These are phyloP conservation scores for Thelonectria blattea DNA, from an alignment of 2,329 filamentous ascomycete genomes.

Conservation along the genomic window DNA sequence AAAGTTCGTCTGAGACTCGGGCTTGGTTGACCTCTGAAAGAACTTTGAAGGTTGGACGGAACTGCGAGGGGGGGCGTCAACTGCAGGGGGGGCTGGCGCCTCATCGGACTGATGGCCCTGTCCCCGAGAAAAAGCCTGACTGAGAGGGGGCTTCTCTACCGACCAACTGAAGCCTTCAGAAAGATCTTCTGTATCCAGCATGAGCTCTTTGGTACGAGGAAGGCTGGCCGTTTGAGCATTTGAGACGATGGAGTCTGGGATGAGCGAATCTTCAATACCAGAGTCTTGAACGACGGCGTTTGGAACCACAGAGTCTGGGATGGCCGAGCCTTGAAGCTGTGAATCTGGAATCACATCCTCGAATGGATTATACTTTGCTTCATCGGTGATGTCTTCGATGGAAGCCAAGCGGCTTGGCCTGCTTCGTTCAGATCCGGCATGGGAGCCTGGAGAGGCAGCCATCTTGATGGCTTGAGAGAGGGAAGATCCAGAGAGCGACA, in stretches of 20 bases:
- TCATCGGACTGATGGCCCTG: constrained; percentile 9
- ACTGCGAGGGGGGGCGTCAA: neutral
- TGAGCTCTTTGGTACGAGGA: constrained; percentile 18
- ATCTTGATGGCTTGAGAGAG: constrained; percentile 2
- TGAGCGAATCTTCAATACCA: constrained; percentile 12
- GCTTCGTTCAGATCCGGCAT: neutral
- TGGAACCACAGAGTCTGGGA: neutral
- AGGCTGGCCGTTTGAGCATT: constrained; percentile 20
- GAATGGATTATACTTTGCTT: constrained; percentile 19
- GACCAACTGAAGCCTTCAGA: constrained; percentile 35
- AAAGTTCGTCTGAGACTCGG: neutral
- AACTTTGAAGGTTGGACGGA: neutral
- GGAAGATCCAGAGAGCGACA: neutral
- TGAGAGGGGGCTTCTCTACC: constrained; percentile 28
- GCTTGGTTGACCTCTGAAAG: neutral
- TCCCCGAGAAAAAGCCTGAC: constrained; percentile 29
- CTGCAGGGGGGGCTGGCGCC: neutral
- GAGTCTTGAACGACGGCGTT: neutral
- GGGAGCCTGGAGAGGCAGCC: constrained; percentile 8
- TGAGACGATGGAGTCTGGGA: constrained; percentile 9
- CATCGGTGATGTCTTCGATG: constrained; percentile 14
- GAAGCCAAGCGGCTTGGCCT: constrained; percentile 17
- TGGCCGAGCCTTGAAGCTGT: neutral
- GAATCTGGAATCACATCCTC: constrained; percentile 18
- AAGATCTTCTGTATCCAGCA: constrained; percentile 27